Conservation (phyloP, 257 asterid species). For the Gentiana macrophylla region DNA sequence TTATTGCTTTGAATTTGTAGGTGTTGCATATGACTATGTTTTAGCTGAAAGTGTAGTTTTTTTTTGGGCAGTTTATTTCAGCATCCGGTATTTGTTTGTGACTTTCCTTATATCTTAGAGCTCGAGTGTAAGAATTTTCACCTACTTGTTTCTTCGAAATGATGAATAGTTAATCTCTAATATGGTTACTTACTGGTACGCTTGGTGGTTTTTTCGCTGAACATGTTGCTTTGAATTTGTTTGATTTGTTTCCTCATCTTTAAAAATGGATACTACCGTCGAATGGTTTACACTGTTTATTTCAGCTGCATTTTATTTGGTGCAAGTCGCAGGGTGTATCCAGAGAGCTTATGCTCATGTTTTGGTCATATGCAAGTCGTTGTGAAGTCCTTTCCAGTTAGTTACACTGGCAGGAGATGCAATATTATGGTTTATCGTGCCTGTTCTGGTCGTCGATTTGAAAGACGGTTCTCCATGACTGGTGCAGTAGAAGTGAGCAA, state of each 20-base stretch:
- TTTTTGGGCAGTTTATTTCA: not conserved
- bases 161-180: too few species aligned
- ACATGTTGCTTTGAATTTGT: not conserved
- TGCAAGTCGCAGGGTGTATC: slow-evolving; percentile 35
- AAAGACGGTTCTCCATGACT: slow-evolving; percentile 22
- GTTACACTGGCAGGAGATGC: slow-evolving; percentile 20
- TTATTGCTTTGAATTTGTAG: too few species aligned
- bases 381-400: slow-evolving; percentile 13
- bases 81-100: too few species aligned
- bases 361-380: slow-evolving; percentile 19
- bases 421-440: slow-evolving; percentile 17
- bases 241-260: not conserved
- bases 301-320: slow-evolving; percentile 1
- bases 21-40: too few species aligned
- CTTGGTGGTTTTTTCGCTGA: not conserved
- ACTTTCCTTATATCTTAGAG: too few species aligned
- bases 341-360: slow-evolving; percentile 11
- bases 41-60: not conserved
- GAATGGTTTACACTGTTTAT: not conserved
- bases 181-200: not conserved
- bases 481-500: slow-evolving; percentile 17
- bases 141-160: too few species aligned
- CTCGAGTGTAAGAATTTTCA: too few species aligned
- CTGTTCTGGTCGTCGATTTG: slow-evolving; percentile 10
- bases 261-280: not conserved